These are phyloP conservation scores for Nannochloropsis salina DNA, from an alignment of 108 stramenopile genomes.

Conservation along the genomic window DNA sequence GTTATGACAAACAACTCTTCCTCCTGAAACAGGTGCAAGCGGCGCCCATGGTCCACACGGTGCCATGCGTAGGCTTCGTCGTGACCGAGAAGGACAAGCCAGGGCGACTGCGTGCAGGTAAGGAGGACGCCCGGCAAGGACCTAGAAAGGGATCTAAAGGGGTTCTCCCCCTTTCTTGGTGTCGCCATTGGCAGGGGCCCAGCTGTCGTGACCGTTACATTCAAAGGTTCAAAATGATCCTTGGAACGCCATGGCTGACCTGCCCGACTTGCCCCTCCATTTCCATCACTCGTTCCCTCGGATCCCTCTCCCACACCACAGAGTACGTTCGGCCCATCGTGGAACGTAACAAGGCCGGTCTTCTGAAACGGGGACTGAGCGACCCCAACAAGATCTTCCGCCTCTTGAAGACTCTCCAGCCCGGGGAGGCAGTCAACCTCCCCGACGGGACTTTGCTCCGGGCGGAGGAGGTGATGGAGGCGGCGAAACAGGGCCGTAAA, in stretches of 20 bases:
- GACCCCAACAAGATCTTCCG: constrained; percentile 70
- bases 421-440: constrained; percentile 65
- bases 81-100: constrained; percentile 70
- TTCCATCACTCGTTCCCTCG: too few relatives aligned
- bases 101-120: constrained; percentile 58
- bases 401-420: constrained; percentile 65
- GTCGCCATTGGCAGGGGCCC: too few relatives aligned
- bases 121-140: not conserved
- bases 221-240: too few relatives aligned
- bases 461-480: constrained; percentile 72
- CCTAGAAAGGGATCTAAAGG: too few relatives aligned
- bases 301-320: constrained; percentile 36
- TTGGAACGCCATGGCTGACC: too few relatives aligned
- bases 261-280: too few relatives aligned
- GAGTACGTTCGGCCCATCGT: constrained; percentile 71
- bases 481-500: constrained; percentile 72
- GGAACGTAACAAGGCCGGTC: constrained; percentile 61
- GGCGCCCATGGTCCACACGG: constrained; percentile 86
- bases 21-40: constrained; percentile 61
- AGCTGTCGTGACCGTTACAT: too few relatives aligned
- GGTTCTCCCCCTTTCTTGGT: too few relatives aligned
- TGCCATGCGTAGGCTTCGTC: constrained; percentile 88
- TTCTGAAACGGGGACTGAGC: constrained; percentile 63
- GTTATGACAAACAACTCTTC: too few relatives aligned
- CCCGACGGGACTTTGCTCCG: constrained; percentile 78